These are phyloP conservation scores for Curvularia hawaiiensis DNA, from an alignment of 2,329 filamentous ascomycete genomes.

Conservation along the genomic window DNA sequence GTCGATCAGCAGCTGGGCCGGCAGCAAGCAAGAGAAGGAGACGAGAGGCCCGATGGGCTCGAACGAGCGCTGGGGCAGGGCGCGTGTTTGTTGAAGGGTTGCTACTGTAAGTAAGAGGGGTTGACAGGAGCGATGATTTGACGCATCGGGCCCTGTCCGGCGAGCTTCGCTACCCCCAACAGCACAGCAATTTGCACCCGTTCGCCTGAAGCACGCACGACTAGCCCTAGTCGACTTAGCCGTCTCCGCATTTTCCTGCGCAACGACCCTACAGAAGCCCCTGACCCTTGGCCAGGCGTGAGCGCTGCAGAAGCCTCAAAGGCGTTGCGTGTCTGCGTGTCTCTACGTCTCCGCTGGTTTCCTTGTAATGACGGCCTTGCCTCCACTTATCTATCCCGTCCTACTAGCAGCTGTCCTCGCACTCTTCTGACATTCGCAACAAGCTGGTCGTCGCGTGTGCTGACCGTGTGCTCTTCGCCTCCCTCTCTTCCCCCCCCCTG, in stretches of 20 bases:
- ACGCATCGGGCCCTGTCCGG: slow-evolving; percentile 34
- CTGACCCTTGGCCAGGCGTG: slow-evolving; percentile 47
- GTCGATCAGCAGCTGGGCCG: slow-evolving; percentile 27
- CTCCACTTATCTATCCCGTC: slow-evolving; percentile 30
- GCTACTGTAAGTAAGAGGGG: slow-evolving; percentile 30
- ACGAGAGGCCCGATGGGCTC: not conserved
- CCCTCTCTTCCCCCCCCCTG: slow-evolving; percentile 15
- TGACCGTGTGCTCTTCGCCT: slow-evolving; percentile 12
- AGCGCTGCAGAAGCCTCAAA: slow-evolving; percentile 50
- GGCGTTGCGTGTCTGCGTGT: slow-evolving; percentile 45
- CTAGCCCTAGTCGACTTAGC: slow-evolving; percentile 47
- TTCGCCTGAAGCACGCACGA: slow-evolving; percentile 46
- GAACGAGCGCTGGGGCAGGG: slow-evolving; percentile 28
- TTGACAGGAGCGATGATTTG: slow-evolving; percentile 40
- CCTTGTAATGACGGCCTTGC: slow-evolving; percentile 44
- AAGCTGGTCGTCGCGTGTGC: slow-evolving; percentile 30
- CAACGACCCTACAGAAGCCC: slow-evolving; percentile 47
- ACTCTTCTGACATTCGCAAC: slow-evolving; percentile 27
- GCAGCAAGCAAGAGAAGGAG: slow-evolving; percentile 11
- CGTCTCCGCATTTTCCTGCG: slow-evolving; percentile 49
- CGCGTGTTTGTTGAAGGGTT: slow-evolving; percentile 1
- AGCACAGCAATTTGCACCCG: slow-evolving; percentile 46
- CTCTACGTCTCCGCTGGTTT: slow-evolving; percentile 39
- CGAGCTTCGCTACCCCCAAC: slow-evolving; percentile 42
- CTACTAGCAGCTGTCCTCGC: slow-evolving; percentile 29